A percentile compares a stretch with the other conserved stretches of the same genome.
These are phyloP conservation scores for Purpureocillium takamizusanense DNA, from an alignment of 2,329 filamentous ascomycete genomes.

Conservation along the genomic window DNA sequence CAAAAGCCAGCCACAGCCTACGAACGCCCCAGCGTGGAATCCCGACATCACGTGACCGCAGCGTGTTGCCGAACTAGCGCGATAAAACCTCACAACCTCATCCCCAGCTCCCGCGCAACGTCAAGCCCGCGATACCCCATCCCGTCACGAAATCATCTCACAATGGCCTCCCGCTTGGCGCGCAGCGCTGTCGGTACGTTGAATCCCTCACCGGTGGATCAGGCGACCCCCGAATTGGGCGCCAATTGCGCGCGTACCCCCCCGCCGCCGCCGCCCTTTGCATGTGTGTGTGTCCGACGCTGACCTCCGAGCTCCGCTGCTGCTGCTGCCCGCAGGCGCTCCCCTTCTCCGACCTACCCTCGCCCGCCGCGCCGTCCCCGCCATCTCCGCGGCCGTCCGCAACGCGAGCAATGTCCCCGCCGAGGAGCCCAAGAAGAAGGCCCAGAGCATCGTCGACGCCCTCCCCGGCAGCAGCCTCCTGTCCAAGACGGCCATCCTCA, in stretches of 20 bases:
- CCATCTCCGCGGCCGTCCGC: constrained; percentile 63
- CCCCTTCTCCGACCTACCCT: constrained; percentile 80
- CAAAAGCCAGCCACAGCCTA: too few species aligned
- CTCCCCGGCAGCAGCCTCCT: constrained; percentile 86
- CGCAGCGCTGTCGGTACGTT: constrained; percentile 88
- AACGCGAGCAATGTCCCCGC: constrained; percentile 68
- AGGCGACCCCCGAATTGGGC: constrained; percentile 8
- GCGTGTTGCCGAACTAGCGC: constrained; percentile 30
- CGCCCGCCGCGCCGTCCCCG: constrained; percentile 65
- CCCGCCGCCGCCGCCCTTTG: too few species aligned
- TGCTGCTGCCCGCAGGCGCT: constrained; percentile 55
- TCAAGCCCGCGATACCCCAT: constrained; percentile 39
- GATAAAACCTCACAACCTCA: constrained; percentile 45
- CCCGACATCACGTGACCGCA: constrained; percentile 24
- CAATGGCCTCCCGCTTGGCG: constrained; percentile 97
- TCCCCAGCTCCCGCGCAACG: constrained; percentile 34
- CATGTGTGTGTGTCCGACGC: too few species aligned
- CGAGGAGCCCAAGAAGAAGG: constrained; percentile 93
- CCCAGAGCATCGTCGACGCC: constrained; percentile 87
- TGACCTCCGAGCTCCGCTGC: constrained; percentile 13
- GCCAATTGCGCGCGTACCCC: background rate
- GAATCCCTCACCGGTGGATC: constrained; percentile 4
- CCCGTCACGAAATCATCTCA: constrained; percentile 51
- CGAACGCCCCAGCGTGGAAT: constrained; percentile 5
- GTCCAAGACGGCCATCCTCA: constrained; percentile 96